Conservation (phyloP, 495 filamentous ascomycete species). For the Evernia prunastri region DNA sequence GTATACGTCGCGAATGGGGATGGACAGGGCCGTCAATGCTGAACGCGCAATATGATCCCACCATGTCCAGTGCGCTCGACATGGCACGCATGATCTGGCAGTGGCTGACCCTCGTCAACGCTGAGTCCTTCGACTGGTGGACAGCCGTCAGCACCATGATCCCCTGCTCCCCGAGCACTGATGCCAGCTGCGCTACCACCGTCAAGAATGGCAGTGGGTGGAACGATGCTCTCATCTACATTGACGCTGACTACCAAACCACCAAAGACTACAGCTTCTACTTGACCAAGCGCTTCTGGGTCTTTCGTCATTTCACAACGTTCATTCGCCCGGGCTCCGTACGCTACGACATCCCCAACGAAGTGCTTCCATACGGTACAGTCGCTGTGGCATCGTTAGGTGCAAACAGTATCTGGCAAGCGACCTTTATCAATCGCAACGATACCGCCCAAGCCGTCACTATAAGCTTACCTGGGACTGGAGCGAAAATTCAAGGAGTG, state of each 20-base stretch:
- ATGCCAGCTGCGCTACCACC: neutral
- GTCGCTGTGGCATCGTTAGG: conserved; percentile 13
- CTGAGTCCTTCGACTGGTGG: conserved; percentile 23
- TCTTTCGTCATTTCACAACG: conserved; percentile 17
- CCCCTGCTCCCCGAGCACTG: conserved; percentile 11
- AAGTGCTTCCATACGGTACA: conserved; percentile 20
- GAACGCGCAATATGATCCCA: conserved; percentile 13
- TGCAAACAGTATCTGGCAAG: conserved; percentile 2
- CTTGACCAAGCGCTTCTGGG: conserved; percentile 20
- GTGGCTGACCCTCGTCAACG: conserved; percentile 20
- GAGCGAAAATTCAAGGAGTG: neutral
- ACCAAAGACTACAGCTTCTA: conserved; percentile 20
- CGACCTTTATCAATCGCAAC: conserved; percentile 19
- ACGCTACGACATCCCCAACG: conserved; percentile 20
- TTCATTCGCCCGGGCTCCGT: conserved; percentile 18
- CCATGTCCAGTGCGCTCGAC: conserved; percentile 17
- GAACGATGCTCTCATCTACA: conserved; percentile 21
- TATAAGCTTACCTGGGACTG: conserved; percentile 7
- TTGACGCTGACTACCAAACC: conserved; percentile 6
- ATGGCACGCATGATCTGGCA: conserved; percentile 22
- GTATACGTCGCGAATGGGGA: conserved; percentile 5
- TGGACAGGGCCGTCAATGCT: conserved; percentile 10
- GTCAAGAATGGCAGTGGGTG: conserved; percentile 2
- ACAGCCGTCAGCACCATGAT: conserved; percentile 20
- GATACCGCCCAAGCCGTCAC: conserved; percentile 12